Conservation (phyloP, 1,139 yeast species). For the Yamadazyma friedrichii region DNA sequence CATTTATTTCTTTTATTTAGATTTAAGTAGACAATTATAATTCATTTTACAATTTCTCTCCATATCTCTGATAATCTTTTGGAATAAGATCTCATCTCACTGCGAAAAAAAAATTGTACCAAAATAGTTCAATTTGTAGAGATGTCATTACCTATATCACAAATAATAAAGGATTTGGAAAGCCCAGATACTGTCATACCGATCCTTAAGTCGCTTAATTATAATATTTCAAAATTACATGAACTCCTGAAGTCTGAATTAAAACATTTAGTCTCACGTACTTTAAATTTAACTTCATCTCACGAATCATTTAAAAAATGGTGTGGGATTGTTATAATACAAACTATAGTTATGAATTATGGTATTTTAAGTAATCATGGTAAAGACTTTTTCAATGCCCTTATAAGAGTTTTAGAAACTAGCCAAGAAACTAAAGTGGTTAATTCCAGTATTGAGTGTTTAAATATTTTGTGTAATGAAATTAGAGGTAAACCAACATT, state of each 20-base stretch:
- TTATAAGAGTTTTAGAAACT: slow-evolving; percentile 58
- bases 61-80: background rate
- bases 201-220: slow-evolving; percentile 29
- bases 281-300: slow-evolving; percentile 53
- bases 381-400: slow-evolving; percentile 48
- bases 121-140: background rate
- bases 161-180: slow-evolving; percentile 36
- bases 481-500: slow-evolving; percentile 82
- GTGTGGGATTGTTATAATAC: slow-evolving; percentile 60
- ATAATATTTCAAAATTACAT: slow-evolving; percentile 31
- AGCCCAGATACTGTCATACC: slow-evolving; percentile 36
- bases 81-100: slow-evolving; percentile 11
- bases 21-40: background rate
- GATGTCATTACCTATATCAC: slow-evolving; percentile 35
- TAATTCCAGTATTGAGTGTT: slow-evolving; percentile 49
- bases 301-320: slow-evolving; percentile 51
- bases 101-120: slow-evolving; percentile 1
- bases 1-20: background rate
- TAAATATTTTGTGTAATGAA: slow-evolving; percentile 47
- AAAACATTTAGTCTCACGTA: slow-evolving; percentile 55
- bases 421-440: slow-evolving; percentile 43
- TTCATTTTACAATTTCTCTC: background rate
- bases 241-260: slow-evolving; percentile 50
- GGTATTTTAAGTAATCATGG: slow-evolving; percentile 61
- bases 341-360: slow-evolving; percentile 52